Base-by-base conservation (phyloP, 2,329 filamentous ascomycete genomes). In the Sordariomycetes sp. region DNA sequence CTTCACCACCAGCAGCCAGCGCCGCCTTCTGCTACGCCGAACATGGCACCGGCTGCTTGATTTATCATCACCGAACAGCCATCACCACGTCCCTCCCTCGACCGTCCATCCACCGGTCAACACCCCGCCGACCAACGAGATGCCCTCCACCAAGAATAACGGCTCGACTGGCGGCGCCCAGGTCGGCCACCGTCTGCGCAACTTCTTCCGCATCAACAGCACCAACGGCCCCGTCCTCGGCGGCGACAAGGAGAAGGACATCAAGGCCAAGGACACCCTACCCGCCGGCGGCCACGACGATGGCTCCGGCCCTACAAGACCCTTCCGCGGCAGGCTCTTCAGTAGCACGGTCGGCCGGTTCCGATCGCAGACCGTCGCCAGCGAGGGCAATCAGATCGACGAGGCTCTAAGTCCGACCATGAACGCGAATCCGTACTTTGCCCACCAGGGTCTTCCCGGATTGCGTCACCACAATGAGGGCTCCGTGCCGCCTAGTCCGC, bases 351-450 rank as follows among this genome's bases (percentile, higher is more conserved):
- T 93, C 53, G 82, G 82, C 53, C 82, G 90, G 47, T 86, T 90
- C 54, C 79, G 90, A 49, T 93, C 87, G 23, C 81, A 84, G 39
- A 96, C 90, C 18, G 85, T 93, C 37, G 86, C 86, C 46, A 94
- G 87, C 61, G 90, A 95, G 61, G 88, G 88, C 47, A 87, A 95
- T 54, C 76, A 82, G 38, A 72, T 95, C 44, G 90, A 95, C 46
- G 88, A 95, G 58, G 70, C 76, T 41, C 71, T 94, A 50, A 94
- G 88, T 52, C 92, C 92, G 18, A 96, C 87, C 5, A 90, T 88
- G 33, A 79, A 90, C 53, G 90, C 87, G 43, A 98, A 98, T 57
- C 92, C 92, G 14, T 98, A 98, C 63, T 98, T 96, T 59, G 84
- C 80, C 45, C 92, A 96, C 56, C 92, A 98, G 62, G 92, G 92